Base-by-base conservation (phyloP, 2,329 filamentous ascomycete genomes). In the Colletotrichum incanum region DNA sequence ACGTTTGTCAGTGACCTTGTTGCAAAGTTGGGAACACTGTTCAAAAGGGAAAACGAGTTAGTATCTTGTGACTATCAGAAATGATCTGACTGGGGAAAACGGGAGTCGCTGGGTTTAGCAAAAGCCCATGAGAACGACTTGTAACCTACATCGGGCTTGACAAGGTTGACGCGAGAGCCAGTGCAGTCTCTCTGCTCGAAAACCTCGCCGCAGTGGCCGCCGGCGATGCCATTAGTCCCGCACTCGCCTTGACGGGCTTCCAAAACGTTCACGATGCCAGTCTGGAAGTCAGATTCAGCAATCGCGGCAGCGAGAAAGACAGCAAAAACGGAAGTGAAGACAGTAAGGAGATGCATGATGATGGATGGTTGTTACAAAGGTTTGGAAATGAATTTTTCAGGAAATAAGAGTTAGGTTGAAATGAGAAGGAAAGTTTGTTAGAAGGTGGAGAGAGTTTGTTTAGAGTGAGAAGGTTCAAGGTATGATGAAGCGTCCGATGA, bases 371-470 rank as follows among this genome's bases (percentile, higher is more conserved):
- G n/a, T 8, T 23, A 23, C 7, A 5, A 26, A 6, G 12, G 1
- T 41, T 20, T 34, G 1, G 14, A 26, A 16, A 23, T 58, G 34
- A 9, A 14, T 12, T 39, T 18, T 26, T 5, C n/a, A 20, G 18
- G 9, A 34, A n/a, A n/a, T n/a, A n/a, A n/a, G n/a, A n/a, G 18
- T 34, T 20, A 18, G n/a, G 3, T 5, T 26, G 55, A 18, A 7
- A 26, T 6, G n/a, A 26, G 7, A 58, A 18, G 37, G 2, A 37
- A 58, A 4, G 14, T 58, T 41, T 26, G 14, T 58, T 5, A 26
- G n/a, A 11, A 58, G 16, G 34, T 7, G 55, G 55, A 20, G 55
- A 58, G 37, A 58, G 55, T 58, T 58, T 41, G 54, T 26, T 41
- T 9, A 41, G 55, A 28, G n/a, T 23, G 7, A 28, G n/a, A 55